Conservation (phyloP, 257 asterid species). For the Osmanthus fragrans region DNA sequence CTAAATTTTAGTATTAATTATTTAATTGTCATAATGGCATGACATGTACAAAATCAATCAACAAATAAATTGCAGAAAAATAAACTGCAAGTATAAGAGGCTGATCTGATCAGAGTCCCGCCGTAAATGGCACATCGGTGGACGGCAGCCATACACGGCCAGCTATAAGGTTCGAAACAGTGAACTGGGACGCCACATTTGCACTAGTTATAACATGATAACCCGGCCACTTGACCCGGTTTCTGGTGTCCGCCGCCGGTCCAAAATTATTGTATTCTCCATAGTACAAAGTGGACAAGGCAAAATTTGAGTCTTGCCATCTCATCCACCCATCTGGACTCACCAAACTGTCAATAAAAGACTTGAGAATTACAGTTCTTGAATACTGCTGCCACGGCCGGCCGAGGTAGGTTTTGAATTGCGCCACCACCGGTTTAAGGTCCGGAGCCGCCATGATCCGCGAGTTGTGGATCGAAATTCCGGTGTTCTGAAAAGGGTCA, state of each 20-base stretch:
- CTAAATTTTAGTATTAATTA: constrained; percentile 11
- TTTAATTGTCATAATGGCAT: constrained; percentile 51
- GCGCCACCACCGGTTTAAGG: constrained; percentile 41
- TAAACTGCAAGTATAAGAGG: background rate
- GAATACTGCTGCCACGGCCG: constrained; percentile 85
- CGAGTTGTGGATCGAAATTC: constrained; percentile 68
- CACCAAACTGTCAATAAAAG: constrained; percentile 47
- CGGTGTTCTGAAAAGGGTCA: constrained; percentile 92
- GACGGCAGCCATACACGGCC: constrained; percentile 76
- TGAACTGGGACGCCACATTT: constrained; percentile 49
- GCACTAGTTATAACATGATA: constrained; percentile 44
- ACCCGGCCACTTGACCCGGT: constrained; percentile 76
- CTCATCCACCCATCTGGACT: constrained; percentile 74
- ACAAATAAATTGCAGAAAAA: constrained; percentile 30
- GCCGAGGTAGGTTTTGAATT: constrained; percentile 57
- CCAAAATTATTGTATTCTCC: constrained; percentile 81
- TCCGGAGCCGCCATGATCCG: constrained; percentile 64
- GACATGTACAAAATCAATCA: constrained; percentile 57
- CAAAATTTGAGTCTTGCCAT: constrained; percentile 64
- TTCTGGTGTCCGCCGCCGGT: constrained; percentile 44
- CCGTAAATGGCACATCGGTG: constrained; percentile 77
- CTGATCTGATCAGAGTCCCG: constrained; percentile 46
- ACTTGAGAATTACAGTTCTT: constrained; percentile 64
- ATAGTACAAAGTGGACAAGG: constrained; percentile 62
- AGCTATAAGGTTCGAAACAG: constrained; percentile 63